Base-by-base conservation (phyloP, 2,329 filamentous ascomycete species). In the Colletotrichum echinochloae region DNA sequence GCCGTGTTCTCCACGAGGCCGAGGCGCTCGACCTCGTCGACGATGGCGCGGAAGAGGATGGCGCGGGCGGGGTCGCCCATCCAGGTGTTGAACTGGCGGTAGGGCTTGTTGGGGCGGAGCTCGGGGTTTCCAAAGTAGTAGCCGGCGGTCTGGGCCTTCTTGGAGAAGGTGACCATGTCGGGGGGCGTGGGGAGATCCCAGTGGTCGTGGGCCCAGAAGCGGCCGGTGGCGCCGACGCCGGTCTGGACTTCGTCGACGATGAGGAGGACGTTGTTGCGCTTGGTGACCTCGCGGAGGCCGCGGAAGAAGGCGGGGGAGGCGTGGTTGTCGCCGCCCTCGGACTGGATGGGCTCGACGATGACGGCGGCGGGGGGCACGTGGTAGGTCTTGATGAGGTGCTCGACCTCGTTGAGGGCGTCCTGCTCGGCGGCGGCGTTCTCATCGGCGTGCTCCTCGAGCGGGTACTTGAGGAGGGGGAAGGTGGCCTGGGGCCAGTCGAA, bases 41-140 rank as follows among this genome's bases (percentile, higher is more conserved):
- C 89, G 83, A 97, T 97, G 77, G 90, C 92, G 73, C 92, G 90
- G 91, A 97, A 97, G 74, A 97, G 87, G 71, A 97, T 84, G 20
- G 92, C 94, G 71, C 94, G 91, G 18, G 92, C 91, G 20, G 94
- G 94, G 83, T 97, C 94, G 77, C 94, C 94, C 92, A 97, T 97
- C 94, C 94, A 97, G 59, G 94, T 97, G 87, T 97, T 97, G 88
- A 97, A 97, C 83, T 97, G 94, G 72, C 94, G 91, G 86, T 97
- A 97, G 7, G 95, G 92, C 87, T 95, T 95, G 86, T 97, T 97
- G 73, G 94, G 94, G 16, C 93, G 88, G 75, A 97, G 87, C 51
- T 89, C 90, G 12, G 89, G 88, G 86, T 96, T 91, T 72, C 92
- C 92, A 79, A 91, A 97, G 87, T 96, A 97, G 87, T 95, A 97